Percentiles rank a stretch among this genome's conserved stretches.
Conservation (phyloP, 345 rosid species). For the Corchorus capsularis region DNA sequence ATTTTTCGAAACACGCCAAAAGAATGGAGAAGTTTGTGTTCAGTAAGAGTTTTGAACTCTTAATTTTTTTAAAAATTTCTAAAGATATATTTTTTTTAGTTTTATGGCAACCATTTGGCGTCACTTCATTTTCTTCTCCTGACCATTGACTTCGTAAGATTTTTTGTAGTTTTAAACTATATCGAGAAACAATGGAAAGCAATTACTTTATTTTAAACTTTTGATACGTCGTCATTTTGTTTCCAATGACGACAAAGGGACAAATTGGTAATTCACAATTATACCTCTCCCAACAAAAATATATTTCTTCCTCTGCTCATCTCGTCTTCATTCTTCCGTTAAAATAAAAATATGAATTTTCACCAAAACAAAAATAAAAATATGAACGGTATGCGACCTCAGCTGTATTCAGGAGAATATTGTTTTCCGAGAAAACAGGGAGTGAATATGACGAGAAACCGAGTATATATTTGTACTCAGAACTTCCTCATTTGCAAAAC, state of each 20-base stretch:
- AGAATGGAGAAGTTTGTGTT: background rate
- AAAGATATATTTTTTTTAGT: slow-evolving; percentile 25
- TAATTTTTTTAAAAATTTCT: background rate
- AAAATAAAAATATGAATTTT: too few relatives aligned
- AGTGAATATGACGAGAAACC: too few relatives aligned
- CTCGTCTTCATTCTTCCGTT: too few relatives aligned
- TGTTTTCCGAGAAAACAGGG: too few relatives aligned
- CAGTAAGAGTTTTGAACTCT: background rate
- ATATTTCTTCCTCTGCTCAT: too few relatives aligned
- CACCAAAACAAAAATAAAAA: too few relatives aligned
- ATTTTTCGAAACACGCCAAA: background rate
- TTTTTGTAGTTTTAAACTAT: background rate
- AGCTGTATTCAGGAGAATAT: too few relatives aligned
- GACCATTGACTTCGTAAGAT: slow-evolving; percentile 21
- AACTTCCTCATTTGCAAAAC: too few relatives aligned
- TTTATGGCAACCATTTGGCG: slow-evolving; percentile 42
- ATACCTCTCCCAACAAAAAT: too few relatives aligned
- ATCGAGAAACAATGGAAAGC: background rate
- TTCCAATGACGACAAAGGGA: background rate
- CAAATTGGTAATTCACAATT: too few relatives aligned
- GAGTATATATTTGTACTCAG: too few relatives aligned
- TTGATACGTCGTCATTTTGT: background rate
- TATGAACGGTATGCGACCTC: too few relatives aligned
- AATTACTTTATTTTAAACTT: background rate
- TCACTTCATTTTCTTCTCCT: slow-evolving; percentile 53